phyloP scores from a whole-genome alignment of 2,329 filamentous ascomycete species.

The Pestalotiopsis sp. region DNA sequence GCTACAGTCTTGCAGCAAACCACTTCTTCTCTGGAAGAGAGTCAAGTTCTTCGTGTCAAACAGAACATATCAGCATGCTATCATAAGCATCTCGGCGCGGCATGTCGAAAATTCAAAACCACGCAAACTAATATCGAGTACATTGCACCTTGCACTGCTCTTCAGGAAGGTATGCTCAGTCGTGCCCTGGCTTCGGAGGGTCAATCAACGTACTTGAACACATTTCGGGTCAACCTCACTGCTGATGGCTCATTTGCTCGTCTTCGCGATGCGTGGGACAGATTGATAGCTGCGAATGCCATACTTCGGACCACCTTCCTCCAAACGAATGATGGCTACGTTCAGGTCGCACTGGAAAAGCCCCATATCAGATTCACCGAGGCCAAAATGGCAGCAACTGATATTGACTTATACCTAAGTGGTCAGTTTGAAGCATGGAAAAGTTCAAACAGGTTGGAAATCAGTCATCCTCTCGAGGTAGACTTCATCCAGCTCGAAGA shows the following conservation, averaged over 20 bases:
- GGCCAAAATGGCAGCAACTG: constrained; percentile 26
- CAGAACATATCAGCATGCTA: constrained; percentile 66
- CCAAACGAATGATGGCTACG: constrained; percentile 72
- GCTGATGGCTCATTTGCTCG: constrained; percentile 42
- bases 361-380: constrained; percentile 46
- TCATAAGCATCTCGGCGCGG: constrained; percentile 59
- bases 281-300: constrained; percentile 53
- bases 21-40: constrained; percentile 12
- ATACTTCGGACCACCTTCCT: constrained; percentile 76
- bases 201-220: constrained; percentile 73
- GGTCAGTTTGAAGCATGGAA: constrained; percentile 54
- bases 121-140: constrained; percentile 63
- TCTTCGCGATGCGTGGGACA: constrained; percentile 61
- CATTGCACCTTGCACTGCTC: constrained; percentile 79
- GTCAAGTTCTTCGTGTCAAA: constrained; percentile 47
- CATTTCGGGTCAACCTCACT: constrained; percentile 64
- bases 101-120: constrained; percentile 56
- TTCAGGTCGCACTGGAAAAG: constrained; percentile 68
- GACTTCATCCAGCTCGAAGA: constrained; percentile 37
- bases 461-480: constrained; percentile 56
- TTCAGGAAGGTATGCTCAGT: constrained; percentile 86
- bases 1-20: constrained; percentile 36
- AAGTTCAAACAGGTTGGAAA: constrained; percentile 46
- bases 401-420: constrained; percentile 36
- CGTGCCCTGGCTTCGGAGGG: constrained; percentile 60